Conservation (phyloP, 2,329 filamentous ascomycete genomes). For the Nemania sp. region DNA sequence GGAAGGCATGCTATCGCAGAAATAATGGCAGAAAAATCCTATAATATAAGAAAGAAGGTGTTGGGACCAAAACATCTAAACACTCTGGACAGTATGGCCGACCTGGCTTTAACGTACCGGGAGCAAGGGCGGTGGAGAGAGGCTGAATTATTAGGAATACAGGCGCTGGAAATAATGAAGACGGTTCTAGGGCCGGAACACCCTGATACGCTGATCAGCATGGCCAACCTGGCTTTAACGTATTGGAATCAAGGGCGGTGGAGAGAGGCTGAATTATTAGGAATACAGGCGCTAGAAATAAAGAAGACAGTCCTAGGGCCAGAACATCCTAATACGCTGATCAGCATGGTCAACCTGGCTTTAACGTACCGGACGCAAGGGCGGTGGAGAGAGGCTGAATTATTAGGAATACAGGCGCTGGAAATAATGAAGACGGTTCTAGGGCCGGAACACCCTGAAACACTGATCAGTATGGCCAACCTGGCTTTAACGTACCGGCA, state of each 20-base stretch:
- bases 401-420: neutral
- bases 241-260: neutral
- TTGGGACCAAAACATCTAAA: neutral
- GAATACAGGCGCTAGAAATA: neutral
- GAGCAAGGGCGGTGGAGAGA: neutral
- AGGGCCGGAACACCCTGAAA: constrained; percentile 15
- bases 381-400: constrained; percentile 11
- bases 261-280: constrained; percentile 5
- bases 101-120: neutral
- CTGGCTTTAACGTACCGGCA: neutral
- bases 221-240: neutral
- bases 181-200: constrained; percentile 10
- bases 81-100: neutral
- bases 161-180: neutral
- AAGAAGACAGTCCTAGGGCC: neutral
- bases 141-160: neutral
- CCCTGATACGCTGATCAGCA: constrained; percentile 11
- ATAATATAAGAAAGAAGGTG: neutral
- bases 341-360: constrained; percentile 1
- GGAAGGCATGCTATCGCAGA: constrained; percentile 18
- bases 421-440: neutral
- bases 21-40: neutral
- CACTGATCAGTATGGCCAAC: neutral
- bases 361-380: neutral
- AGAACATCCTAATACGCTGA: constrained; percentile 17